These are phyloP conservation scores for Acer yangbiense DNA, from an alignment of 345 rosid species.

Conservation along the genomic window DNA sequence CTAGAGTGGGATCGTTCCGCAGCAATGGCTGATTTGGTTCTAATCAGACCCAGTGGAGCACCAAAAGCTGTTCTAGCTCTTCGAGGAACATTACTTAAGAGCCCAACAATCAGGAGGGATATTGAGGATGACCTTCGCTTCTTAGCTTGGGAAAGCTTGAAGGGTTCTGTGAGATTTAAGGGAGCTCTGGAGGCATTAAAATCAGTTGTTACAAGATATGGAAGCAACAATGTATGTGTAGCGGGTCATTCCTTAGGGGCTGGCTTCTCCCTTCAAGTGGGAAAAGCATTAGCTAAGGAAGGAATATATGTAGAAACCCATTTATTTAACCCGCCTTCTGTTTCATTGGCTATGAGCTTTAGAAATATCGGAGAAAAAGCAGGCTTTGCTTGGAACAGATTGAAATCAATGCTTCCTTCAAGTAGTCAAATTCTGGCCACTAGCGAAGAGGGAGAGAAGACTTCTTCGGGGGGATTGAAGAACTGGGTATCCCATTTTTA, in stretches of 20 bases:
- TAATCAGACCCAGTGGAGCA: conserved; percentile 90
- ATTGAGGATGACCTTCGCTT: conserved; percentile 94
- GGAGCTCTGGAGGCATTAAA: conserved; percentile 65
- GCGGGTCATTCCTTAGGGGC: conserved; percentile 98
- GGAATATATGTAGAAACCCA: conserved; percentile 82
- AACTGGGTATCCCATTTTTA: conserved; percentile 60
- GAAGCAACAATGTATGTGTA: conserved; percentile 75
- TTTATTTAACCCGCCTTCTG: conserved; percentile 92
- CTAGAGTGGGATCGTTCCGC: conserved; percentile 94
- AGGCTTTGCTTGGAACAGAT: conserved; percentile 68
- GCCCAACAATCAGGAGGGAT: conserved; percentile 80
- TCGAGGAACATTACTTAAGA: conserved; percentile 83
- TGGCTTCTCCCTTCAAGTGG: conserved; percentile 93
- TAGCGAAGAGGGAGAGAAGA: conserved; percentile 26
- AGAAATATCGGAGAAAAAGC: conserved; percentile 86
- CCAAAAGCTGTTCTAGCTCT: conserved; percentile 82
- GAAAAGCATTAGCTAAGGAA: conserved; percentile 89
- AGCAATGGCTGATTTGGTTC: conserved; percentile 72
- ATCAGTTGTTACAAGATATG: conserved; percentile 67
- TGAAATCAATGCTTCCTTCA: conserved; percentile 80
- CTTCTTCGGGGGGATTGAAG: conserved; percentile 45
- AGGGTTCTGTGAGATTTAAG: conserved; percentile 85
- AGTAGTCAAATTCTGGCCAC: conserved; percentile 24
- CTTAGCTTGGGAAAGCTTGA: conserved; percentile 92
- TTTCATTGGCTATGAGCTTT: conserved; percentile 90